Evolutionary conservation across 106 monocot genomes (phyloP).

Genomic region (Alisma plantagoaquatica): DNA sequence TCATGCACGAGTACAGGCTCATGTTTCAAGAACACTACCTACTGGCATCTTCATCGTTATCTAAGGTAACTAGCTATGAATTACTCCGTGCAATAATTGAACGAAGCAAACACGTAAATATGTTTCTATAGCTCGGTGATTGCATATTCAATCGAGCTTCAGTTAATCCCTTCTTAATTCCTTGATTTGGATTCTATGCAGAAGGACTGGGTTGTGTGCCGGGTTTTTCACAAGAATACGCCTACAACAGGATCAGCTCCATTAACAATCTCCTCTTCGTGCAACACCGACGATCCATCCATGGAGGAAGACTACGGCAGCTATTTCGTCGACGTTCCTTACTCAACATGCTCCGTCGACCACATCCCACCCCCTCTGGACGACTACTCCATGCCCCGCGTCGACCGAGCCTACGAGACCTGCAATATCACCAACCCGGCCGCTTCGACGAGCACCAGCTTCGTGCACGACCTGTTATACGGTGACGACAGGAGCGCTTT

Average conservation of each 20-base stretch:
- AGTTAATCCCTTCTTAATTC: background rate
- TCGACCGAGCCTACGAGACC: no score
- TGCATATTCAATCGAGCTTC: background rate
- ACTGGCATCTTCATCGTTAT: background rate
- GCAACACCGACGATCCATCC: conserved; percentile 1
- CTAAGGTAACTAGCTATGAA: no score
- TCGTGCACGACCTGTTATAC: no score
- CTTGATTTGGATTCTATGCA: conserved; percentile 6
- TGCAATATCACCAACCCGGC: no score
- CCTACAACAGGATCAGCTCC: background rate
- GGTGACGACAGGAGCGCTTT: no score
- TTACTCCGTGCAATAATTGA: no score
- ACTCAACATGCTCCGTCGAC: background rate
- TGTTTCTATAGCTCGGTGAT: no score
- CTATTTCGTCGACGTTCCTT: background rate
- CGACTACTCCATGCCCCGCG: no score
- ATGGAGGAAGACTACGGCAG: conserved; percentile 2
- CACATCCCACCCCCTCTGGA: no score
- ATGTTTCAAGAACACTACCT: conserved; percentile 6
- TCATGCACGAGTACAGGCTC: conserved; percentile 17
- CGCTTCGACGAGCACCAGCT: no score
- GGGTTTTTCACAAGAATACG: conserved; percentile 26
- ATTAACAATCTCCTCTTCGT: background rate
- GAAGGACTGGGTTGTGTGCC: conserved; percentile 44
- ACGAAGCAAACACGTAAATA: no score